Evolutionary conservation across 163 green algal genomes (phyloP).

Genomic region (Scenedesmus sp.): DNA sequence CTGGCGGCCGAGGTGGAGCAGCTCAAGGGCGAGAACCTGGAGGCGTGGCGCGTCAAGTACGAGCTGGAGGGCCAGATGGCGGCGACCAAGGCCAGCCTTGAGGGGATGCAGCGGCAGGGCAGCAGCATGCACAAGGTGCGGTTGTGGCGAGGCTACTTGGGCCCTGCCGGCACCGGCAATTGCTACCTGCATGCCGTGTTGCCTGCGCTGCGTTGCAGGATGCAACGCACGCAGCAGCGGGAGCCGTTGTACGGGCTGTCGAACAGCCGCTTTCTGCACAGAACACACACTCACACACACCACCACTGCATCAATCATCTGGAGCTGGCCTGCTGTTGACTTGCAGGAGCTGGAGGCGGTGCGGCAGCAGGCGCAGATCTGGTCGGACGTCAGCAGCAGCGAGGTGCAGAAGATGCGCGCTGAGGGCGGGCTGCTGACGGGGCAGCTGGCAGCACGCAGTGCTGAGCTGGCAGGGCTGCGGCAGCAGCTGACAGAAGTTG

Average conservation of each 20-base stretch:
- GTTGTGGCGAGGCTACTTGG: not conserved
- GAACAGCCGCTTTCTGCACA: too few species aligned
- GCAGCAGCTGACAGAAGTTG: slow-evolving; percentile 13
- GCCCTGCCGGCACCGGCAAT: too few species aligned
- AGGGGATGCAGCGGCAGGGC: slow-evolving; percentile 38
- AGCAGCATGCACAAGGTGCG: slow-evolving; percentile 45
- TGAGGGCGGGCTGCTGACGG: slow-evolving; percentile 38
- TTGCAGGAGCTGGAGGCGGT: slow-evolving; percentile 48
- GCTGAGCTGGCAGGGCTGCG: slow-evolving; percentile 8
- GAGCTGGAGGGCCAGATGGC: slow-evolving; percentile 39
- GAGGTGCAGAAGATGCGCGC: slow-evolving; percentile 49
- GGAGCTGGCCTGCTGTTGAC: not conserved
- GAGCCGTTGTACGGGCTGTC: too few species aligned
- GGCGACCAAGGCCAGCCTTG: not conserved
- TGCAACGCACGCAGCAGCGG: too few species aligned
- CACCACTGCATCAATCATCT: too few species aligned
- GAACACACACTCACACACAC: too few species aligned
- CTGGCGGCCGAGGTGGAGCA: slow-evolving; percentile 36
- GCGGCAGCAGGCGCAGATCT: slow-evolving; percentile 45
- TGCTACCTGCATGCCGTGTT: not conserved
- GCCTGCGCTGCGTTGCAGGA: too few species aligned
- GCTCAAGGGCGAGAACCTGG: slow-evolving; percentile 52
- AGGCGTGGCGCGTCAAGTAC: slow-evolving; percentile 54
- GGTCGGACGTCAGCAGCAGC: slow-evolving; percentile 36
- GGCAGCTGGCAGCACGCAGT: slow-evolving; percentile 55